A percentile compares a stretch with the other conserved stretches of the same genome.
These are phyloP conservation scores for Yamadazyma kanchanaburiensis DNA, from an alignment of 1,139 yeast species.

Conservation along the genomic window DNA sequence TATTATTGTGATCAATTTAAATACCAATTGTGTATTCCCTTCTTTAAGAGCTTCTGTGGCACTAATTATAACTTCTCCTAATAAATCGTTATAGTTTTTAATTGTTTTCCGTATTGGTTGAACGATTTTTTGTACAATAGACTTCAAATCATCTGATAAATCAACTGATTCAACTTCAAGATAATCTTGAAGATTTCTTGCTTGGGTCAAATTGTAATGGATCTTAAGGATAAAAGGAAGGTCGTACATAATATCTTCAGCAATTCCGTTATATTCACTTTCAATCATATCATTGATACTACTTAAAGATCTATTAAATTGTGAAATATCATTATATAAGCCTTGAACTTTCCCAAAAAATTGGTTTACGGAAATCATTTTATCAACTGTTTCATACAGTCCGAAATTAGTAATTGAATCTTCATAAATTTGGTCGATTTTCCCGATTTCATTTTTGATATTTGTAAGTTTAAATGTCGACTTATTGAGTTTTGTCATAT, in stretches of 20 bases:
- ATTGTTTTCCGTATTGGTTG: slow-evolving; percentile 48
- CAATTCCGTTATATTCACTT: slow-evolving; percentile 46
- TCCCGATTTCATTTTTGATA: slow-evolving; percentile 53
- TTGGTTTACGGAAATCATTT: slow-evolving; percentile 66
- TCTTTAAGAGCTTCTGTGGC: slow-evolving; percentile 68
- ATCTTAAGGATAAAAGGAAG: slow-evolving; percentile 60
- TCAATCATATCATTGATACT: slow-evolving; percentile 53
- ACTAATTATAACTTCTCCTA: slow-evolving; percentile 59
- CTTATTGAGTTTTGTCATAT: slow-evolving; percentile 32
- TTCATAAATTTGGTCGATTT: slow-evolving; percentile 54
- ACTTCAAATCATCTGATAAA: slow-evolving; percentile 67
- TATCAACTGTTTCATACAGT: slow-evolving; percentile 57
- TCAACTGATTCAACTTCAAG: slow-evolving; percentile 50
- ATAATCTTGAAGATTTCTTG: slow-evolving; percentile 78
- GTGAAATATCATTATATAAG: slow-evolving; percentile 61
- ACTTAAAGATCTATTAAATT: slow-evolving; percentile 50
- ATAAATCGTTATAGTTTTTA: slow-evolving; percentile 59
- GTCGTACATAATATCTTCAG: slow-evolving; percentile 50
- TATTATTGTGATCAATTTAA: slow-evolving; percentile 69
- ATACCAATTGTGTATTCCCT: slow-evolving; percentile 64
- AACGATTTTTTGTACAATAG: slow-evolving; percentile 62
- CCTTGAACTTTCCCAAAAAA: slow-evolving; percentile 67
- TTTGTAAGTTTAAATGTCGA: slow-evolving; percentile 40
- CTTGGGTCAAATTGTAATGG: slow-evolving; percentile 66
- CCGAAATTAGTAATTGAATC: slow-evolving; percentile 51